These are phyloP conservation scores for Talaromyces sp. DNA, from an alignment of 2,329 filamentous ascomycete species.

Conservation along the genomic window DNA sequence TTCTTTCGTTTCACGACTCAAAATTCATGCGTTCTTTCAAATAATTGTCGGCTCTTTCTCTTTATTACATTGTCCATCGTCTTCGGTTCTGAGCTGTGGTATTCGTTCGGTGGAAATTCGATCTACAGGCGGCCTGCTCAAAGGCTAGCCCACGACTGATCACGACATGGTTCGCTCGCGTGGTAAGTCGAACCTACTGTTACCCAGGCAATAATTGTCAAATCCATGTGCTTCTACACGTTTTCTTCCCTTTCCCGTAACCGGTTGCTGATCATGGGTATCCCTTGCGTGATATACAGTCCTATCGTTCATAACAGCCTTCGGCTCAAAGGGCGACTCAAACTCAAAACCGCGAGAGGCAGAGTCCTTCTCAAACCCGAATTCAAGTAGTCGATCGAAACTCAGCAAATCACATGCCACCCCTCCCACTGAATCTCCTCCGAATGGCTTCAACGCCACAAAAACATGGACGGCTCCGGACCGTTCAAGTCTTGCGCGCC, in stretches of 20 bases:
- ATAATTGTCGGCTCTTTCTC: not conserved
- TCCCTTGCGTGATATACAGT: constrained; percentile 77
- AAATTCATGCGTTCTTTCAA: not conserved
- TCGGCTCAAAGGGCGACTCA: constrained; percentile 36
- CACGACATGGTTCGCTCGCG: constrained; percentile 37
- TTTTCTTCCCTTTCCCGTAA: constrained; percentile 35
- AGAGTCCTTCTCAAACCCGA: not conserved
- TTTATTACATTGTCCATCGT: not conserved
- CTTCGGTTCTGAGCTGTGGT: not conserved
- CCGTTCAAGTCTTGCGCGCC: constrained; percentile 57
- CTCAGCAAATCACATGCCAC: constrained; percentile 10
- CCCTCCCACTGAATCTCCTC: constrained; percentile 1
- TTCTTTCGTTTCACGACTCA: not conserved
- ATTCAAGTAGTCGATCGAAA: constrained; percentile 6
- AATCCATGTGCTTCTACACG: constrained; percentile 1
- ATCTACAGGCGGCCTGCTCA: constrained; percentile 4
- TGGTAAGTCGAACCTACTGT: constrained; percentile 29
- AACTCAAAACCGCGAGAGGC: constrained; percentile 26
- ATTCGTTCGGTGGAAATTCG: not conserved
- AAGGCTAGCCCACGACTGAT: constrained; percentile 4
- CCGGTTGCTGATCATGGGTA: constrained; percentile 68
- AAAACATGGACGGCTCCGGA: constrained; percentile 31
- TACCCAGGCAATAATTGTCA: not conserved
- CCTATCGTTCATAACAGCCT: constrained; percentile 76
- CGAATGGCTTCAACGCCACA: constrained; percentile 5